Conservation (phyloP, 305 asterid species). For the Fraxinus velutina region DNA sequence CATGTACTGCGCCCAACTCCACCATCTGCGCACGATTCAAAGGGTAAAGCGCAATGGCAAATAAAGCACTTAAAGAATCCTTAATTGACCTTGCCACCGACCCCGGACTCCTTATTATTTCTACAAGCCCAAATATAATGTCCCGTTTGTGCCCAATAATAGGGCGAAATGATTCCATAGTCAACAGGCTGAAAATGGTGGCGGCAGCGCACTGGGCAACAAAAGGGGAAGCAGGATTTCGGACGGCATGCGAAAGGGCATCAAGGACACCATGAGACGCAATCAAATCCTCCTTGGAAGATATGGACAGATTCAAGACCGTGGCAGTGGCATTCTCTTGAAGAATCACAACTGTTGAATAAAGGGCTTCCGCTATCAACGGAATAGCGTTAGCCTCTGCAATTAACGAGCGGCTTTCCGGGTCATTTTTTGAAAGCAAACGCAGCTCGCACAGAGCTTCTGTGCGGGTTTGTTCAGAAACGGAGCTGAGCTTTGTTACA, state of each 20-base stretch:
- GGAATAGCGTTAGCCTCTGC: slow-evolving; percentile 74
- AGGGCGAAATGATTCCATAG: slow-evolving; percentile 57
- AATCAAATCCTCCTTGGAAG: slow-evolving; percentile 64
- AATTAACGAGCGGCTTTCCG: slow-evolving; percentile 62
- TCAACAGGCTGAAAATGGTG: slow-evolving; percentile 64
- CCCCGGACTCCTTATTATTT: slow-evolving; percentile 44
- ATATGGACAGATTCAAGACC: slow-evolving; percentile 71
- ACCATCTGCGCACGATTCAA: slow-evolving; percentile 66
- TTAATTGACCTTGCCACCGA: slow-evolving; percentile 67
- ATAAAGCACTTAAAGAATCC: slow-evolving; percentile 74
- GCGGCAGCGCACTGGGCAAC: slow-evolving; percentile 80
- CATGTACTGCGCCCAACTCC: slow-evolving; percentile 75
- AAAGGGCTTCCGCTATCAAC: slow-evolving; percentile 66
- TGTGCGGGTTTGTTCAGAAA: slow-evolving; percentile 71
- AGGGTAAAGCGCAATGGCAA: slow-evolving; percentile 66
- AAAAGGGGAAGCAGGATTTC: slow-evolving; percentile 66
- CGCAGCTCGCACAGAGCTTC: slow-evolving; percentile 90
- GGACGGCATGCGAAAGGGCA: slow-evolving; percentile 84
- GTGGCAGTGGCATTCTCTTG: slow-evolving; percentile 93
- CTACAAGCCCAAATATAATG: slow-evolving; percentile 71
- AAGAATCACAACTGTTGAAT: slow-evolving; percentile 48
- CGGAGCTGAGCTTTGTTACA: slow-evolving; percentile 72
- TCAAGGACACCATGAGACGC: slow-evolving; percentile 75
- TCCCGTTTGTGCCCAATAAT: slow-evolving; percentile 87
- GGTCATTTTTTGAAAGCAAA: slow-evolving; percentile 65